Evolutionary conservation across 306 rosid species (phyloP).

Genomic region (Fragaria iinumae): DNA sequence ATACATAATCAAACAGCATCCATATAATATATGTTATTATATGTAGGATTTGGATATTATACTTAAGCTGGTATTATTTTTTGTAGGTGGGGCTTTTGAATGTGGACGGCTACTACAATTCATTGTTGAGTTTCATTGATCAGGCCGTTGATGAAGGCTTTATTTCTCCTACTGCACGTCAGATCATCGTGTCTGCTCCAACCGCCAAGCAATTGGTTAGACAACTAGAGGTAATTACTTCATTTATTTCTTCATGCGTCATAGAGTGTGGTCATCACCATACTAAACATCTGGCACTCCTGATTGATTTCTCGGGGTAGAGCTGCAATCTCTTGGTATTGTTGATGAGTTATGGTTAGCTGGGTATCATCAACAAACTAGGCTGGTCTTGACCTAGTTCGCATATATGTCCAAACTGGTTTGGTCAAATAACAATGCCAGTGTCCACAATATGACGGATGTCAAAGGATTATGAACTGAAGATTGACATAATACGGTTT

Average conservation of each 20-base stretch:
- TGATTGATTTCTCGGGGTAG: not conserved
- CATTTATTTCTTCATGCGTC: not conserved
- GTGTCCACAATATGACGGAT: not conserved
- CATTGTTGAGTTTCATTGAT: conserved; percentile 81
- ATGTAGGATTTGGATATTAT: conserved; percentile 5
- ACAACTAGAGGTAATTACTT: conserved; percentile 68
- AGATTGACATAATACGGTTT: not conserved
- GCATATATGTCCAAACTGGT: not conserved
- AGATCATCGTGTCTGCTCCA: conserved; percentile 94
- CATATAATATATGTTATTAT: not conserved
- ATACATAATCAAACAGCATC: not conserved
- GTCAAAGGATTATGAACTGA: not conserved
- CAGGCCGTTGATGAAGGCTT: conserved; percentile 99
- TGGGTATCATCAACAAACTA: not conserved
- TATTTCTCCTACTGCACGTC: conserved; percentile 92
- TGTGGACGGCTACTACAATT: conserved; percentile 95
- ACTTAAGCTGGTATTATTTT: conserved; percentile 8
- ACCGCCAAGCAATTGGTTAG: conserved; percentile 80
- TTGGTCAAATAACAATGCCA: not conserved
- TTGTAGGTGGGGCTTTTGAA: conserved; percentile 94
- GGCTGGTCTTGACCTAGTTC: not conserved
- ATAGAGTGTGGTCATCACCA: not conserved
- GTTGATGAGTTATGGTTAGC: not conserved
- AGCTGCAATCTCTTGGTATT: not conserved
- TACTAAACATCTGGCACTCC: not conserved